Conservation (phyloP, 78 protist species). For the Tieghemostelium lacteum region DNA sequence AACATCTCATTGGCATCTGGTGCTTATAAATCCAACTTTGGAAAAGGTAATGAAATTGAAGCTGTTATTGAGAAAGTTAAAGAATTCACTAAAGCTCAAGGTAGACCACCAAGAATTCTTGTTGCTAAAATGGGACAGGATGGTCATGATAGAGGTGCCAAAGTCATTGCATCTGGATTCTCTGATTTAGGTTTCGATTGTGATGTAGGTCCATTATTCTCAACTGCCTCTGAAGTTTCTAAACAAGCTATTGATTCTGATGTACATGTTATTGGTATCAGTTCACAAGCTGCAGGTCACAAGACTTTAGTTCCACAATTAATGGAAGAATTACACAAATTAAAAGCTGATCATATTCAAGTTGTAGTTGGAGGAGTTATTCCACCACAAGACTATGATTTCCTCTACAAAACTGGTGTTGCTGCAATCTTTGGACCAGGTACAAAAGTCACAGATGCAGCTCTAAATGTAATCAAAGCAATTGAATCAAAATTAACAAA, state of each 20-base stretch:
- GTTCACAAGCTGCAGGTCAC: slow-evolving; percentile 98
- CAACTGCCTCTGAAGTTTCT: slow-evolving; percentile 89
- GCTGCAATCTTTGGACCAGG: slow-evolving; percentile 97
- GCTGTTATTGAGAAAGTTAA: slow-evolving; percentile 52
- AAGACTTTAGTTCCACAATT: slow-evolving; percentile 96
- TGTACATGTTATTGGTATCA: slow-evolving; percentile 97
- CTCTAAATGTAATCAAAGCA: slow-evolving; percentile 33
- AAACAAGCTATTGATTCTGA: slow-evolving; percentile 96
- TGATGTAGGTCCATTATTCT: slow-evolving; percentile 92
- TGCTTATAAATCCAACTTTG: slow-evolving; percentile 83
- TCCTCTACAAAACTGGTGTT: slow-evolving; percentile 93
- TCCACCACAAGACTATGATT: slow-evolving; percentile 95
- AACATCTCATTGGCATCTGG: slow-evolving; percentile 81
- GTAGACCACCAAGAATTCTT: slow-evolving; percentile 96
- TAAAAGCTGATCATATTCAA: slow-evolving; percentile 82
- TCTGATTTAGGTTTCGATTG: slow-evolving; percentile 98
- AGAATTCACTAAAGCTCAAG: slow-evolving; percentile 81
- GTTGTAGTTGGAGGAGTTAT: slow-evolving; percentile 98
- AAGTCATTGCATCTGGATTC: slow-evolving; percentile 97
- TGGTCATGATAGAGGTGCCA: slow-evolving; percentile 99
- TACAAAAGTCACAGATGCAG: slow-evolving; percentile 77
- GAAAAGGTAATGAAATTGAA: slow-evolving; percentile 66
- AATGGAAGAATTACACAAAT: slow-evolving; percentile 72
- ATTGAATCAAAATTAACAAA: slow-evolving; percentile 44
- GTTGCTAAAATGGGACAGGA: slow-evolving; percentile 99